Percentiles rank a stretch among this genome's conserved stretches.
These are phyloP conservation scores for Yarrowia divulgata DNA, from an alignment of 805 yeast species.

Conservation along the genomic window DNA sequence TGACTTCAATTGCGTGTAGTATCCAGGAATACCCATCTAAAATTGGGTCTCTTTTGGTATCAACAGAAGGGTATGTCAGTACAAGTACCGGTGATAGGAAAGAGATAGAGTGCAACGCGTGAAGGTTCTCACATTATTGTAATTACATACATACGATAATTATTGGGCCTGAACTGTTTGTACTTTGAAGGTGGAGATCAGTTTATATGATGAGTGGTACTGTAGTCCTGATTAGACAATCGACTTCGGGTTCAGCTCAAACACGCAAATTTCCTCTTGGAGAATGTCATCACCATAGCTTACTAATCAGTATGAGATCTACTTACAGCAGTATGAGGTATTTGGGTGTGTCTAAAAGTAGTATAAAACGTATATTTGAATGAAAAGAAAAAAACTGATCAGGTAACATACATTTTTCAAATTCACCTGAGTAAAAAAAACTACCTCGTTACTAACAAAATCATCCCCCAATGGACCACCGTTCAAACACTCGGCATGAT, in stretches of 20 bases:
- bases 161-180: no score
- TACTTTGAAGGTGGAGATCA: no score
- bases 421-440: neutral
- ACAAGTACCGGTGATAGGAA: neutral
- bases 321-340: neutral
- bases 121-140: conserved; percentile 3
- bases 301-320: neutral
- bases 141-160: no score
- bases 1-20: conserved; percentile 29
- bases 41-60: conserved; percentile 7
- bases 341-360: neutral
- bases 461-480: neutral
- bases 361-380: no score
- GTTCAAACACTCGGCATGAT: neutral
- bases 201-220: no score
- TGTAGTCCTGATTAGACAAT: no score
- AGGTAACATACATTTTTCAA: no score
- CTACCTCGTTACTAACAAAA: neutral
- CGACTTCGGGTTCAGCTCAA: no score
- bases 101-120: neutral
- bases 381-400: no score
- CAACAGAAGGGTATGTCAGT: neutral
- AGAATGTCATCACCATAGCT: neutral
- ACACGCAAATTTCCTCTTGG: no score
- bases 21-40: conserved; percentile 35